These are phyloP conservation scores for Bipolaris victoriae DNA, from an alignment of 2,329 filamentous ascomycete species.

Conservation along the genomic window DNA sequence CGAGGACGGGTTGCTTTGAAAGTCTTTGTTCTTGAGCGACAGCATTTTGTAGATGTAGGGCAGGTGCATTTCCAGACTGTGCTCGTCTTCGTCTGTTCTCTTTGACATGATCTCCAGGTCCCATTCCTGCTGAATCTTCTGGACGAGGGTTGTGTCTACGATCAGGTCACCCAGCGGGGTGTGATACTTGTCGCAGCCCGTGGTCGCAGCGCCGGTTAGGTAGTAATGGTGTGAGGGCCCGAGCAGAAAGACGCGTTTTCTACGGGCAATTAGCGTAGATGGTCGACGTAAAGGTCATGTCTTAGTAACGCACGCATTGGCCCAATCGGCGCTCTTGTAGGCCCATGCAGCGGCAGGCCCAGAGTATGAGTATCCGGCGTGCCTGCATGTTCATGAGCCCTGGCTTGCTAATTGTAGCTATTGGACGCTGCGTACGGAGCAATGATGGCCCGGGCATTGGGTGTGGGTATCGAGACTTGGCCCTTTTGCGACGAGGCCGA, in stretches of 20 bases:
- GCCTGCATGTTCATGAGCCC: constrained; percentile 62
- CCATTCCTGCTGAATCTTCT: constrained; percentile 49
- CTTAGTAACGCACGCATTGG: constrained; percentile 64
- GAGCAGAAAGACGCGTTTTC: constrained; percentile 87
- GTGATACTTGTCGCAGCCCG: constrained; percentile 71
- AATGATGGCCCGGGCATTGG: constrained; percentile 82
- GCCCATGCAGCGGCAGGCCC: constrained; percentile 93
- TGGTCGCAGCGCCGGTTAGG: constrained; percentile 76
- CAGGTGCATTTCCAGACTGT: constrained; percentile 96
- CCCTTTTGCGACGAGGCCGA: constrained; percentile 49
- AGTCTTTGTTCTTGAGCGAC: constrained; percentile 49
- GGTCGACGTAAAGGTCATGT: not conserved
- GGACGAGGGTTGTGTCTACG: constrained; percentile 66
- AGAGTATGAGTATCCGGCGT: constrained; percentile 93
- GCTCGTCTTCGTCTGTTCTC: constrained; percentile 77
- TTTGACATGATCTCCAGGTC: constrained; percentile 61
- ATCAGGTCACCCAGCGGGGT: constrained; percentile 75
- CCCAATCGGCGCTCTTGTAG: constrained; percentile 86
- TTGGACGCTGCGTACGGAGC: constrained; percentile 73
- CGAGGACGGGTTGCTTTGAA: constrained; percentile 58
- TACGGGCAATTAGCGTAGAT: constrained; percentile 35
- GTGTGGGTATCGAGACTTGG: constrained; percentile 64
- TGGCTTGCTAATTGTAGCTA: constrained; percentile 3
- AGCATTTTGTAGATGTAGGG: constrained; percentile 88
- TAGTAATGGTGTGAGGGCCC: constrained; percentile 91